A percentile compares a stretch with the other conserved stretches of the same genome.
These are phyloP conservation scores for Samsoniella hepiali DNA, from an alignment of 2,329 filamentous ascomycete genomes.

Conservation along the genomic window DNA sequence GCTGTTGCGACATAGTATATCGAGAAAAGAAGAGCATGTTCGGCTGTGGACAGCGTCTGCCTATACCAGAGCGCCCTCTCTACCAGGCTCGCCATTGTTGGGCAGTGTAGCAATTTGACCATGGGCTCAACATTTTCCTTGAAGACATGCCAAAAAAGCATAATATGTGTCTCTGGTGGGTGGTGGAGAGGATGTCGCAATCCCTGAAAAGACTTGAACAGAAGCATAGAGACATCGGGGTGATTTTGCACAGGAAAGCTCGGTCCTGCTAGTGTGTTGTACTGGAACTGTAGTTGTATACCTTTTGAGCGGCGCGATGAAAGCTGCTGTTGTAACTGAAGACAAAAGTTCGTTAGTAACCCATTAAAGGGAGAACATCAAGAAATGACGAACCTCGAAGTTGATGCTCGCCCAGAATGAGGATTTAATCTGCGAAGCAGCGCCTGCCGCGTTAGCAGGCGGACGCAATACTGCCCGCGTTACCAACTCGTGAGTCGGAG, in stretches of 20 bases:
- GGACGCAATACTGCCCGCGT: neutral
- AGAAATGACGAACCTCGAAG: constrained; percentile 3
- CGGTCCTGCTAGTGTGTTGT: neutral
- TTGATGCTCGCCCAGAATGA: constrained; percentile 18
- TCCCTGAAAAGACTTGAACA: constrained; percentile 14
- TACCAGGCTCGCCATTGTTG: neutral
- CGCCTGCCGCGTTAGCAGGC: neutral
- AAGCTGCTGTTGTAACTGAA: constrained; percentile 1
- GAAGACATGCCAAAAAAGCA: constrained; percentile 9
- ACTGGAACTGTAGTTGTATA: neutral
- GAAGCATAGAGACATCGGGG: constrained; percentile 1
- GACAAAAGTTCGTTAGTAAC: neutral
- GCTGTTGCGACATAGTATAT: constrained; percentile 7
- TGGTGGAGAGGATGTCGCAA: constrained; percentile 4
- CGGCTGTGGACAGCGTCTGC: neutral
- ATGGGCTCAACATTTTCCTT: constrained; percentile 13
- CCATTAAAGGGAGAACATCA: too few species aligned
- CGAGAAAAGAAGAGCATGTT: constrained; percentile 8
- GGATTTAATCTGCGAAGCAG: neutral
- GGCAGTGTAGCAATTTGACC: neutral
- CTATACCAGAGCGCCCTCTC: constrained; percentile 7
- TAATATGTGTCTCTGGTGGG: constrained; percentile 8
- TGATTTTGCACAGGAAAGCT: neutral
- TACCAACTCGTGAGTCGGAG: neutral
- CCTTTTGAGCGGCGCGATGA: neutral